Evolutionary conservation across 2,329 filamentous ascomycete species (phyloP).

Genomic region (Ramularia collo-cygni): DNA sequence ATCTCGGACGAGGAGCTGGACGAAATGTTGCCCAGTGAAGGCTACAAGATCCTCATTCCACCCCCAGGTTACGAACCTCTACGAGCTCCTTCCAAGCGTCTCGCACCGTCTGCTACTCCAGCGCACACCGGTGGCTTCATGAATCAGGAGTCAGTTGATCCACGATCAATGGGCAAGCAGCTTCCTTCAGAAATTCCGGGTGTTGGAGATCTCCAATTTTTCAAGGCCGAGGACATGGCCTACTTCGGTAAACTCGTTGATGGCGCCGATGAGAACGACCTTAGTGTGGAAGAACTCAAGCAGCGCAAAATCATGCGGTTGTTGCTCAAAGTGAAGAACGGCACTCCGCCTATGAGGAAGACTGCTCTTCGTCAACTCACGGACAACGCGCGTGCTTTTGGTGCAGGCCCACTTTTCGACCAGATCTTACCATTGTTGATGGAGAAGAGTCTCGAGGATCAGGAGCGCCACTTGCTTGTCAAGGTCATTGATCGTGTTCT

Average conservation of each 20-base stretch:
- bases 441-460: constrained; percentile 96
- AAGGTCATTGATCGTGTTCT: constrained; percentile 98
- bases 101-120: constrained; percentile 67
- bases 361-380: constrained; percentile 94
- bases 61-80: constrained; percentile 88
- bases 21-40: constrained; percentile 79
- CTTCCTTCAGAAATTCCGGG: constrained; percentile 93
- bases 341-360: constrained; percentile 97
- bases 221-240: constrained; percentile 97
- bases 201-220: constrained; percentile 92
- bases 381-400: constrained; percentile 94
- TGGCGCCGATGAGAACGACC: constrained; percentile 79
- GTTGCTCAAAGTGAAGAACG: constrained; percentile 97
- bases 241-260: constrained; percentile 98
- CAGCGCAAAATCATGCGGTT: constrained; percentile 98
- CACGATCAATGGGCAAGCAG: constrained; percentile 76
- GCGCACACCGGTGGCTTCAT: constrained; percentile 71
- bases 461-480: constrained; percentile 94
- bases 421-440: constrained; percentile 95
- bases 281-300: constrained; percentile 93
- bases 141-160: constrained; percentile 92
- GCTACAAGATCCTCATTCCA: constrained; percentile 85
- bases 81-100: constrained; percentile 66
- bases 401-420: constrained; percentile 88
- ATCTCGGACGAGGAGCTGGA: constrained; percentile 93